Evolutionary conservation across 495 filamentous ascomycete genomes (phyloP).

Genomic region (Glonium stellatum): DNA sequence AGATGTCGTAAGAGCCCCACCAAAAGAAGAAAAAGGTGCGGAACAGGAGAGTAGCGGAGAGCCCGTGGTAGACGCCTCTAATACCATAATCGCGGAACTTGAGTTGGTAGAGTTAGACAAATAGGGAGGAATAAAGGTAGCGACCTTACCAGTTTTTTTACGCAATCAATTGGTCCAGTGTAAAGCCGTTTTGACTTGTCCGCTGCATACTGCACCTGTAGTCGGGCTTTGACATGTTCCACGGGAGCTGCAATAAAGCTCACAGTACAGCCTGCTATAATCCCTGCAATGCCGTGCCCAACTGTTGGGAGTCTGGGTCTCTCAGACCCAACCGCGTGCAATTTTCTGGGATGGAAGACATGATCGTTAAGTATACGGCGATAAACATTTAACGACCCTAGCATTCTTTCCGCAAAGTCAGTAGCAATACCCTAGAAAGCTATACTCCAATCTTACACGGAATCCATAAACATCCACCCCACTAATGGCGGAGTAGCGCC

Average conservation of each 20-base stretch:
- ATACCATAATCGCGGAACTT: constrained; percentile 60
- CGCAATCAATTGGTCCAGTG: constrained; percentile 77
- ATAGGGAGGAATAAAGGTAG: background rate
- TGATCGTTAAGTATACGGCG: constrained; percentile 70
- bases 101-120: background rate
- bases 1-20: constrained; percentile 88
- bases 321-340: constrained; percentile 11
- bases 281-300: constrained; percentile 80
- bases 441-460: constrained; percentile 44
- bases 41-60: constrained; percentile 80
- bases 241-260: constrained; percentile 88
- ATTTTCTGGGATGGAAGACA: constrained; percentile 53
- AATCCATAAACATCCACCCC: constrained; percentile 99
- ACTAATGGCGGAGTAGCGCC: constrained; percentile 83
- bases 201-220: constrained; percentile 86
- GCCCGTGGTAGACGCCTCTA: constrained; percentile 72
- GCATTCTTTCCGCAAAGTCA: constrained; percentile 51
- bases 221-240: constrained; percentile 88
- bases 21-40: constrained; percentile 93
- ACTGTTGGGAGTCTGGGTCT: constrained; percentile 56
- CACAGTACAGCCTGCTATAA: constrained; percentile 82
- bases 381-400: constrained; percentile 86
- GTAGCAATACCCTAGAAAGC: background rate
- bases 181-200: constrained; percentile 70
- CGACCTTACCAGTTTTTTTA: constrained; percentile 57